These are phyloP conservation scores for Gastrolobium villosum DNA, from an alignment of 306 rosid species.

Conservation along the genomic window DNA sequence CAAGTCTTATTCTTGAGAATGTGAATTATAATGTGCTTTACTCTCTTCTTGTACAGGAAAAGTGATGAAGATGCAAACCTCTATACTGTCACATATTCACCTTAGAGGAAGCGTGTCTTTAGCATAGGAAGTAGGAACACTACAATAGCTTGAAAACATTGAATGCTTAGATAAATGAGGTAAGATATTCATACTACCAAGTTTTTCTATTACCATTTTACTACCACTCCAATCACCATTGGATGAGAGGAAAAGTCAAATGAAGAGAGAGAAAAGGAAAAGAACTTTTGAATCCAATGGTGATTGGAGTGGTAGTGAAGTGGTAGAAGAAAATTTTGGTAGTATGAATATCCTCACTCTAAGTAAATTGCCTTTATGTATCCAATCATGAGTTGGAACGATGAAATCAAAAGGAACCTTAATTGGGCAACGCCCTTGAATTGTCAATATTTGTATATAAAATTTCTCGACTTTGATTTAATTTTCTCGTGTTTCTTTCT, in stretches of 20 bases:
- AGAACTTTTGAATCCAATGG: no score
- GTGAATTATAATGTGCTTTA: neutral
- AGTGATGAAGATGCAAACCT: constrained; percentile 43
- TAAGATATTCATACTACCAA: no score
- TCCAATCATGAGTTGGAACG: constrained; percentile 23
- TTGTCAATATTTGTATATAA: constrained; percentile 15
- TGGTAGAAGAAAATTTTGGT: no score
- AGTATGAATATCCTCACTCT: no score
- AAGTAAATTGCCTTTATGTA: neutral
- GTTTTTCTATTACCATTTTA: no score
- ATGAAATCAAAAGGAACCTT: neutral
- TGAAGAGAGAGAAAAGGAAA: no score
- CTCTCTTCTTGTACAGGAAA: constrained; percentile 53
- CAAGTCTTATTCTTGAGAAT: constrained; percentile 72
- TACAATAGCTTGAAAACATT: no score
- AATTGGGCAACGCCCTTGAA: constrained; percentile 5
- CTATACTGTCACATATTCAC: neutral
- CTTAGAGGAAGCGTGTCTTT: constrained; percentile 48
- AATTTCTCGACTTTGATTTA: constrained; percentile 2
- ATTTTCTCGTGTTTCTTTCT: neutral
- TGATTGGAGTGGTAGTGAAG: no score
- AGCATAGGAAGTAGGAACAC: constrained; percentile 52
- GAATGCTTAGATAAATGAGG: no score
- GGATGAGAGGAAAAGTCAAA: no score
- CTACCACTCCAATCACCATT: no score